These are phyloP conservation scores for Trypanosoma cruzi DNA, from an alignment of 208 protist species.

Conservation along the genomic window DNA sequence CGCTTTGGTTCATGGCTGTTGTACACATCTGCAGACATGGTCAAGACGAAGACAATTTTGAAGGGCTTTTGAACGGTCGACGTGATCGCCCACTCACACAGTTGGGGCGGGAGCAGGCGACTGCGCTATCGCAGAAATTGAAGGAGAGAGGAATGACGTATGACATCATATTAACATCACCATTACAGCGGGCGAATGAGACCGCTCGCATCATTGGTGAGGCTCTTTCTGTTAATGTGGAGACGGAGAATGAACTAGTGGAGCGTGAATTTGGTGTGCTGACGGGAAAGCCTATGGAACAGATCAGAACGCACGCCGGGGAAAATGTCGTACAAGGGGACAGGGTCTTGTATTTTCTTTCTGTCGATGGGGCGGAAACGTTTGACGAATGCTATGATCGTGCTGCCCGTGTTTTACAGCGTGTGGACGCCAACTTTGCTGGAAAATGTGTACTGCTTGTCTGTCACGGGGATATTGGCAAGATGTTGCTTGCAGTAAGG, in stretches of 20 bases:
- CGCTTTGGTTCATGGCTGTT: slow-evolving; percentile 44
- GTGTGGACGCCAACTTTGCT: slow-evolving; percentile 51
- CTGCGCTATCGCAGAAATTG: slow-evolving; percentile 52
- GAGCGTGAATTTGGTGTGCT: slow-evolving; percentile 91
- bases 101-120: slow-evolving; percentile 72
- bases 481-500: slow-evolving; percentile 82
- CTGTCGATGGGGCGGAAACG: slow-evolving; percentile 62
- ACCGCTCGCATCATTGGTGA: slow-evolving; percentile 68
- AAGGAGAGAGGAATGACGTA: slow-evolving; percentile 40
- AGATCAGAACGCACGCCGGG: slow-evolving; percentile 68
- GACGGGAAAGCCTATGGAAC: slow-evolving; percentile 68
- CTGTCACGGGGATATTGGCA: slow-evolving; percentile 92
- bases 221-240: slow-evolving; percentile 43
- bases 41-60: slow-evolving; percentile 88
- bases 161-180: slow-evolving; percentile 74
- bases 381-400: slow-evolving; percentile 80
- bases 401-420: slow-evolving; percentile 56
- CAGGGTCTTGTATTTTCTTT: slow-evolving; percentile 86
- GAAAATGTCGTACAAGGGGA: slow-evolving; percentile 79
- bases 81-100: slow-evolving; percentile 76
- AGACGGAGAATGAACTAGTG: slow-evolving; percentile 59
- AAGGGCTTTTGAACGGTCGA: slow-evolving; percentile 86
- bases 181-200: slow-evolving; percentile 66
- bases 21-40: slow-evolving; percentile 87
- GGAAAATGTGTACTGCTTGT: slow-evolving; percentile 82